phyloP scores from a whole-genome alignment of 805 yeast genomes.

The Ascoidea asiatica region DNA sequence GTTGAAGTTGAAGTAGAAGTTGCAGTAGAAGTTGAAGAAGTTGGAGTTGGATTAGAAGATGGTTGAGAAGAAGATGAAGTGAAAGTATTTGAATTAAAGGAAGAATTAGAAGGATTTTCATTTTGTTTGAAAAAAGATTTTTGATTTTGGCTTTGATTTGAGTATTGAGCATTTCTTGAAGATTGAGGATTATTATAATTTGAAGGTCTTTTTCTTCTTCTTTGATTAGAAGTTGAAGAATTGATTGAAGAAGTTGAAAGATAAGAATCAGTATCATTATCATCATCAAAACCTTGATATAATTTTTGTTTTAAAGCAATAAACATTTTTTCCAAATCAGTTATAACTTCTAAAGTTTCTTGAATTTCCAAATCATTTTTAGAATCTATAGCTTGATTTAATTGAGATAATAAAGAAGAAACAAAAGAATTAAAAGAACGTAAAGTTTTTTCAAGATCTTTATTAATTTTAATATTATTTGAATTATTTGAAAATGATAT shows the following conservation, averaged over 20 bases:
- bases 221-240: not conserved
- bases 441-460: slow-evolving; percentile 18
- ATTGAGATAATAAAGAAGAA: slow-evolving; percentile 33
- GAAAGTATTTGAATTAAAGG: not conserved
- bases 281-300: not conserved
- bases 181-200: too few relatives aligned
- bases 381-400: slow-evolving; percentile 30
- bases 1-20: not conserved
- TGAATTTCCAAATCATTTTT: slow-evolving; percentile 36
- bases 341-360: slow-evolving; percentile 47
- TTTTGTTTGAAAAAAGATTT: too few relatives aligned
- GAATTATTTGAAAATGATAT: slow-evolving; percentile 11
- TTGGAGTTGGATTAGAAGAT: not conserved
- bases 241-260: not conserved
- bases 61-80: not conserved
- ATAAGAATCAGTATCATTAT: not conserved
- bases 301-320: slow-evolving; percentile 24
- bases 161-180: too few relatives aligned
- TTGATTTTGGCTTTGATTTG: too few relatives aligned
- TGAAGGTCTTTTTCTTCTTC: not conserved
- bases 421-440: slow-evolving; percentile 36
- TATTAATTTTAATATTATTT: slow-evolving; percentile 9
- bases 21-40: not conserved
- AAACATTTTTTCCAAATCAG: slow-evolving; percentile 51
- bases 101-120: too few relatives aligned